These are phyloP conservation scores for Scheffersomyces titani DNA, from an alignment of 1,139 yeast genomes.

Conservation along the genomic window DNA sequence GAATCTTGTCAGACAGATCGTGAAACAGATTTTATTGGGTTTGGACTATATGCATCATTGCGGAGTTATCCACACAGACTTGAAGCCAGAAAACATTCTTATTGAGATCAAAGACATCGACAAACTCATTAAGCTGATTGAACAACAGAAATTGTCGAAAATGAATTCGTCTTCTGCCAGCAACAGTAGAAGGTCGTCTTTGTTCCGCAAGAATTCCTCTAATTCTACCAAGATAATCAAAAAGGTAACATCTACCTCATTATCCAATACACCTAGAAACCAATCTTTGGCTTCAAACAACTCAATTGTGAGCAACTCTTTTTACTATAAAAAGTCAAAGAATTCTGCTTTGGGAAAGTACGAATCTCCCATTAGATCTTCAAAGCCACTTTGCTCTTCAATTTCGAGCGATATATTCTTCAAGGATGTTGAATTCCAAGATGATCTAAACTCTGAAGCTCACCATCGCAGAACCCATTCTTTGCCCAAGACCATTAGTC, in stretches of 20 bases:
- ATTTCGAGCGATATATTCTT: constrained; percentile 22
- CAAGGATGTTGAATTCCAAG: constrained; percentile 12
- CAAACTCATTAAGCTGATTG: constrained; percentile 59
- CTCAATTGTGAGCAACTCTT: constrained; percentile 4
- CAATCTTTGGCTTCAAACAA: constrained; percentile 6
- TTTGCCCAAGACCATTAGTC: neutral
- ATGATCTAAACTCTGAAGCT: neutral
- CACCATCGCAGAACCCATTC: neutral
- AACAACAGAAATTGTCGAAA: constrained; percentile 42
- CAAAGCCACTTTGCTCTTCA: constrained; percentile 30
- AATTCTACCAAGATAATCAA: constrained; percentile 30
- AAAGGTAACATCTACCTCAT: constrained; percentile 17
- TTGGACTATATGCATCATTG: constrained; percentile 82
- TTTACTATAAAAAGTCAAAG: constrained; percentile 24
- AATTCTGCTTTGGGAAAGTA: constrained; percentile 17
- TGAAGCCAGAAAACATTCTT: constrained; percentile 88
- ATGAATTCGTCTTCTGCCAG: constrained; percentile 10
- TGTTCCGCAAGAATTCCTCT: neutral
- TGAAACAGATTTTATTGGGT: constrained; percentile 74
- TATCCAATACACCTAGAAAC: constrained; percentile 7
- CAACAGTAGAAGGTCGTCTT: constrained; percentile 17
- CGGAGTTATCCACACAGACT: constrained; percentile 89
- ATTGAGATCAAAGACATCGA: constrained; percentile 80
- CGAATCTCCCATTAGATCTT: constrained; percentile 30
- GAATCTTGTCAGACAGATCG: constrained; percentile 74